phyloP scores from a whole-genome alignment of 2,329 filamentous ascomycete genomes.

The Hypoxylon sp. region DNA sequence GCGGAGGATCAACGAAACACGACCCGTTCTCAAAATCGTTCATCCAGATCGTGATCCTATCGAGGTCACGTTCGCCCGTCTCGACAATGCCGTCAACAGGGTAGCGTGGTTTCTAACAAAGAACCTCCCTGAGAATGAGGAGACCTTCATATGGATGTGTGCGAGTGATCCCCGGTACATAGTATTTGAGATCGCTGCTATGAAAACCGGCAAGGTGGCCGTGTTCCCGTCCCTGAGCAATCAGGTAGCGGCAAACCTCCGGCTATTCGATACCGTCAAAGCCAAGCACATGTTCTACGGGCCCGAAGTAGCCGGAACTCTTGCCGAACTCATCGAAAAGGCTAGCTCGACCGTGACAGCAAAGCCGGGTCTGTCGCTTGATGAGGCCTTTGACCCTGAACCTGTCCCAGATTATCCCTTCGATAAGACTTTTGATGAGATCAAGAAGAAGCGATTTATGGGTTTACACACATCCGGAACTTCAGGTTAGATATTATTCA shows the following conservation, averaged over 20 bases:
- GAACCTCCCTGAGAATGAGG: conserved; percentile 34
- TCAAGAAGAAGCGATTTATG: conserved; percentile 39
- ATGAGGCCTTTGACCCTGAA: conserved; percentile 35
- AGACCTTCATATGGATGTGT: conserved; percentile 49
- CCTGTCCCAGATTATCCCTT: conserved; percentile 40
- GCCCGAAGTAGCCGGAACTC: conserved; percentile 33
- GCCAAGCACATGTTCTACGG: conserved; percentile 41
- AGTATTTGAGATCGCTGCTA: conserved; percentile 48
- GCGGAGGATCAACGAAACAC: conserved; percentile 36
- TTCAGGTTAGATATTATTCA: conserved; percentile 36
- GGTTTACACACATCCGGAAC: conserved; percentile 44
- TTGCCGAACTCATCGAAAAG: conserved; percentile 33
- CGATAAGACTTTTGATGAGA: conserved; percentile 31
- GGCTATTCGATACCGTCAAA: conserved; percentile 26
- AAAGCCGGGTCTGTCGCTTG: conserved; percentile 29
- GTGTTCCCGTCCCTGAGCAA: conserved; percentile 44
- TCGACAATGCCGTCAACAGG: conserved; percentile 48
- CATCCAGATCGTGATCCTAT: conserved; percentile 41
- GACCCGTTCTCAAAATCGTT: conserved; percentile 37
- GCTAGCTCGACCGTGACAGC: conserved; percentile 33
- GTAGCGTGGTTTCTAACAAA: conserved; percentile 49
- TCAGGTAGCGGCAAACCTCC: conserved; percentile 35
- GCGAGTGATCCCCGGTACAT: conserved; percentile 48
- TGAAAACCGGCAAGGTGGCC: conserved; percentile 47
- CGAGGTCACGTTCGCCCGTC: conserved; percentile 34